Evolutionary conservation across 768 basidiomycete species (phyloP).

Genomic region (Russula olivacea): DNA sequence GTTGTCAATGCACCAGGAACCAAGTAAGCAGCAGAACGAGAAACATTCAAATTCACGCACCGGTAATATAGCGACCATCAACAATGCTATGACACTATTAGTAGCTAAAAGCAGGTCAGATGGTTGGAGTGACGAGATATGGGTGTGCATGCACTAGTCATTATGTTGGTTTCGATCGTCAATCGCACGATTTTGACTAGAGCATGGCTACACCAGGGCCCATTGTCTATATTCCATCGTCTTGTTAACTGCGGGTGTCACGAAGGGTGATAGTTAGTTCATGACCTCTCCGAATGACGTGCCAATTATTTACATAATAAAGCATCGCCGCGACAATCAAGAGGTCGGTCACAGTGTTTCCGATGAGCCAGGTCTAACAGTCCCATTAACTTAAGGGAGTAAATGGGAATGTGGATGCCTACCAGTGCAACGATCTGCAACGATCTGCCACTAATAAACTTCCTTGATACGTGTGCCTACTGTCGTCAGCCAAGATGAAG

Average conservation of each 20-base stretch:
- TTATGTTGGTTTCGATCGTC: slow-evolving; percentile 12
- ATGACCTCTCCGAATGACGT: too few species aligned
- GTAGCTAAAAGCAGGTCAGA: background rate
- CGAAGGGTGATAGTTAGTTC: background rate
- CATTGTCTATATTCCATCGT: background rate
- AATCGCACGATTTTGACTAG: slow-evolving; percentile 6
- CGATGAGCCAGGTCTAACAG: slow-evolving; percentile 2
- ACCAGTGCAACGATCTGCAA: too few species aligned
- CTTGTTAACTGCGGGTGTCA: background rate
- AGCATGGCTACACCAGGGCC: background rate
- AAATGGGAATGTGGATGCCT: background rate
- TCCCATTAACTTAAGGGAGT: background rate
- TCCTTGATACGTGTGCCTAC: too few species aligned
- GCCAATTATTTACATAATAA: background rate
- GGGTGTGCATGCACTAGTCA: background rate
- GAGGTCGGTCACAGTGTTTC: background rate
- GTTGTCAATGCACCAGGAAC: background rate
- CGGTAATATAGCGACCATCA: background rate
- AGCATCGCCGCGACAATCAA: background rate
- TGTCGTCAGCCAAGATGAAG: background rate
- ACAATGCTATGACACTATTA: background rate
- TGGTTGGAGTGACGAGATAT: background rate
- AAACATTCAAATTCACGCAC: background rate
- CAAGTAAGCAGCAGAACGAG: background rate
- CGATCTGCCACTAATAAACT: too few species aligned